phyloP scores from a whole-genome alignment of 768 basidiomycete genomes.

The Kwoniella botswanensis region DNA sequence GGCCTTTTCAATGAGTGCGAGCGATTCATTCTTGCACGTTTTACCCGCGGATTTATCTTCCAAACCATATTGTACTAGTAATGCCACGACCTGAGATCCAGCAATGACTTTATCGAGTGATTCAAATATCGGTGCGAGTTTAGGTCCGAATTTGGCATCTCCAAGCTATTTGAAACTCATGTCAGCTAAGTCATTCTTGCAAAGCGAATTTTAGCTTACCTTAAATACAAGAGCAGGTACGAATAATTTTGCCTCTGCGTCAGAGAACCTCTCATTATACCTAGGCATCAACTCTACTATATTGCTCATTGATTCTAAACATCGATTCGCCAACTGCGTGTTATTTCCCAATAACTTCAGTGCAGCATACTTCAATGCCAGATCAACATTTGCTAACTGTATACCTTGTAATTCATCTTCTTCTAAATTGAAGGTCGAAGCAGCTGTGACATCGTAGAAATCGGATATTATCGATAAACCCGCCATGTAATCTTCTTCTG shows the following conservation, averaged over 20 bases:
- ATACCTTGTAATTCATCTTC: conserved; percentile 66
- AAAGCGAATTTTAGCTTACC: conserved; percentile 61
- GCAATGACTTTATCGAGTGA: conserved; percentile 87
- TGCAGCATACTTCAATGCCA: conserved; percentile 90
- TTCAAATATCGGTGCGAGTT: conserved; percentile 71
- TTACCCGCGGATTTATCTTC: conserved; percentile 60
- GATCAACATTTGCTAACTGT: conserved; percentile 84
- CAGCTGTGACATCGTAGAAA: conserved; percentile 69
- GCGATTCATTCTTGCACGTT: conserved; percentile 52
- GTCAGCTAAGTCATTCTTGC: not conserved
- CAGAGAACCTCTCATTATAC: conserved; percentile 77
- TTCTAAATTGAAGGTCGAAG: conserved; percentile 63
- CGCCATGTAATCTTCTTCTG: conserved; percentile 87
- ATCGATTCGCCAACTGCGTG: conserved; percentile 83
- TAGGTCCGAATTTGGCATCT: conserved; percentile 74
- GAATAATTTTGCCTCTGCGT: conserved; percentile 84
- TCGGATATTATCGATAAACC: conserved; percentile 77
- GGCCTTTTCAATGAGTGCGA: conserved; percentile 53
- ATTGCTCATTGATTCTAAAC: conserved; percentile 82
- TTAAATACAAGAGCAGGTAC: conserved; percentile 88
- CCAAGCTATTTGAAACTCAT: conserved; percentile 70
- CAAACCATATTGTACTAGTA: conserved; percentile 84
- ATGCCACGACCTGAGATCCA: conserved; percentile 86
- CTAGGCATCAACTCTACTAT: conserved; percentile 72
- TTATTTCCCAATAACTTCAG: conserved; percentile 88